Evolutionary conservation across 805 yeast genomes (phyloP).

Genomic region (Candida maltosa): DNA sequence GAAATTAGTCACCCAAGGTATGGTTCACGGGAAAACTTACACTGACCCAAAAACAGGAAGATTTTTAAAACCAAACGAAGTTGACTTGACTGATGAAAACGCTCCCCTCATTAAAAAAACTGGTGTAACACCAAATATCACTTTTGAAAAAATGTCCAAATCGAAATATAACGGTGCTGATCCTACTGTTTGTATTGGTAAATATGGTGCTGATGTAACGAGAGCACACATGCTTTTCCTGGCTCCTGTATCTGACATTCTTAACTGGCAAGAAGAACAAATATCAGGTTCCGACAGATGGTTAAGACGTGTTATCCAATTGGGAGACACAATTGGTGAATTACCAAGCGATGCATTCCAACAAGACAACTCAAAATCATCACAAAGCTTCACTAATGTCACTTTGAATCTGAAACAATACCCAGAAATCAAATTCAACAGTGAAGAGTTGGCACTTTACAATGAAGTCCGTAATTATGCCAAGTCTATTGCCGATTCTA

Average conservation of each 20-base stretch:
- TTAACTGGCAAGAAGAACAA: constrained; percentile 88
- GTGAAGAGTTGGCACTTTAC: constrained; percentile 53
- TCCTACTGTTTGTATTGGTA: constrained; percentile 69
- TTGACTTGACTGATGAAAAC: constrained; percentile 40
- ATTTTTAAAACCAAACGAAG: constrained; percentile 77
- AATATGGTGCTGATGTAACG: constrained; percentile 90
- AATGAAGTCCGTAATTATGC: constrained; percentile 52
- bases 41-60: constrained; percentile 68
- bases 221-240: constrained; percentile 91
- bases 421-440: constrained; percentile 27
- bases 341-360: constrained; percentile 6
- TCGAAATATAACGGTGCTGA: constrained; percentile 94
- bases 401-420: too few species aligned
- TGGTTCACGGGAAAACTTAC: constrained; percentile 93
- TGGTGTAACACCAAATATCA: constrained; percentile 49
- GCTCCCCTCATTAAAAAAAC: constrained; percentile 47
- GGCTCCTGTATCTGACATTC: constrained; percentile 79
- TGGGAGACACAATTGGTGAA: constrained; percentile 17
- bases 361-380: neutral
- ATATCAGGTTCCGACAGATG: constrained; percentile 88
- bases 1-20: constrained; percentile 86
- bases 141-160: constrained; percentile 94
- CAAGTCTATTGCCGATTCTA: constrained; percentile 53
- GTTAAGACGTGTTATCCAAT: constrained; percentile 56
- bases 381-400: constrained; percentile 1